Conservation (phyloP, 495 filamentous ascomycete genomes). For the Immersiella caudata region DNA sequence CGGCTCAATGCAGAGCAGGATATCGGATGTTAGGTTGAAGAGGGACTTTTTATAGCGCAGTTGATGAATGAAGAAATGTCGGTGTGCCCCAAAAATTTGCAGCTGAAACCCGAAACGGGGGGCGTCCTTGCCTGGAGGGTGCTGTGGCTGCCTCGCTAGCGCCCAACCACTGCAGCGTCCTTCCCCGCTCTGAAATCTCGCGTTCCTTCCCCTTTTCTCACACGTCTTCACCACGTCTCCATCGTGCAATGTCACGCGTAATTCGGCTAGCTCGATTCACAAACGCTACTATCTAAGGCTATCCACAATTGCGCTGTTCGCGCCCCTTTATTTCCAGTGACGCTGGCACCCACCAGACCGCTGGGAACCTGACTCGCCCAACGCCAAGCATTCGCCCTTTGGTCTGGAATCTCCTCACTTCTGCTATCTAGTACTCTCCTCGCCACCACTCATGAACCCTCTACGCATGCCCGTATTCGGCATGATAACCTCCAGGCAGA, state of each 20-base stretch:
- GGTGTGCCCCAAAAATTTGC: background rate
- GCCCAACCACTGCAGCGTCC: background rate
- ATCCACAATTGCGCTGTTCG: background rate
- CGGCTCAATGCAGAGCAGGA: too few relatives aligned
- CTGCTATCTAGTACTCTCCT: background rate
- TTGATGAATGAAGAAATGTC: background rate
- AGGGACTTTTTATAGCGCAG: background rate
- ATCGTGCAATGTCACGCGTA: background rate
- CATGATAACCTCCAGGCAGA: background rate
- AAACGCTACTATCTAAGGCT: background rate
- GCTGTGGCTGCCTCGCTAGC: background rate
- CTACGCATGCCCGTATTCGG: background rate
- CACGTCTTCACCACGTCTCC: background rate
- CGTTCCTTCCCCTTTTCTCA: background rate
- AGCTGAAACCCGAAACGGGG: background rate
- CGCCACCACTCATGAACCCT: background rate
- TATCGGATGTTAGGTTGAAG: background rate
- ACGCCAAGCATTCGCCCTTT: background rate
- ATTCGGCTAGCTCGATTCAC: background rate
- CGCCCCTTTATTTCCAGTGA: background rate
- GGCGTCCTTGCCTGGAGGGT: background rate
- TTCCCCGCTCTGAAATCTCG: background rate
- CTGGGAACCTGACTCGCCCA: background rate
- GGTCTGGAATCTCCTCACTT: background rate
- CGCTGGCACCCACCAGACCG: background rate